Base-by-base conservation (phyloP, 108 stramenopile species). In the Asterionellopsis glacialis region DNA sequence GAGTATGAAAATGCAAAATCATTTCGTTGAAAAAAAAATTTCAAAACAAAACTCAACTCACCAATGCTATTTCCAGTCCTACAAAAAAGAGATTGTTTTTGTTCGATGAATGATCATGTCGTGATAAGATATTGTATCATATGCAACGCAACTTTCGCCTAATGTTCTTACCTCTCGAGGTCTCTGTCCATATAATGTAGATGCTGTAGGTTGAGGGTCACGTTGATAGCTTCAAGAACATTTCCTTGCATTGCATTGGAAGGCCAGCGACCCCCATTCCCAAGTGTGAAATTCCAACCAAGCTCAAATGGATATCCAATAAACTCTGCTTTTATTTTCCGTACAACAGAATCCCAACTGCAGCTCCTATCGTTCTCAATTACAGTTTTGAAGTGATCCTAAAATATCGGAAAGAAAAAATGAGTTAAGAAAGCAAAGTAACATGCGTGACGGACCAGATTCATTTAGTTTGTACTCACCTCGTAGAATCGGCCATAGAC, bases 131-230 rank as follows among this genome's bases (percentile, higher is more conserved):
- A 33, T 33, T 5, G 33, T 33, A 33, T 5, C 7, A n/a, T 33
- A 7, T 5, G 7, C 2, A 33, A 33, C 2, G 33, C 7, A 33
- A 5, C 7, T 33, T 5, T 33, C 7, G 33, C 33, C 33, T 7
- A 33, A 33, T 33, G 5, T 33, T 33, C 33, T 33, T 7, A 33
- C 33, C 33, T 33, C 33, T 33, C 33, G 15, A 99, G 73, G 67
- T 97, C 97, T 14, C 97, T 74, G 57, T 98, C 97, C 59, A 98
- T 70, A 64, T 87, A 96, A 75, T 98, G 97, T 57, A 87, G 94
- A 54, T 97, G 92, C 23, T 98, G 82, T 15, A 98, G 73, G 63
- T 99, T 98, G 13, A 98, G 75, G n/a, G 95, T 93, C 9, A 97
- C 83, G 60, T 99, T 99, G 70, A 98, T 84, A 9, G 98, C 96